Base-by-base conservation (phyloP, 495 filamentous ascomycete species). In the Durotheca rogersii region DNA sequence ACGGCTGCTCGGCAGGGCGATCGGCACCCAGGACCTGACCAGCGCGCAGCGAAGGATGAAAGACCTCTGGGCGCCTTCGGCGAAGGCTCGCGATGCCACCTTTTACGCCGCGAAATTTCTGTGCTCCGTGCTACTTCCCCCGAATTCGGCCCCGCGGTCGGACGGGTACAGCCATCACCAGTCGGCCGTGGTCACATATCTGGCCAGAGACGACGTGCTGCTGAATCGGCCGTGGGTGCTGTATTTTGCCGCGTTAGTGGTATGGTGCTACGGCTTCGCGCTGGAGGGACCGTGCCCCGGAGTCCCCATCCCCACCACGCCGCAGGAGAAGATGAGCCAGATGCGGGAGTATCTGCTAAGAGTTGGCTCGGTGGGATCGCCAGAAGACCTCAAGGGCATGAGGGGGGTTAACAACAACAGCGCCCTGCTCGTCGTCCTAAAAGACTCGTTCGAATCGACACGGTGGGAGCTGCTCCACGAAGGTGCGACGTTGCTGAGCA, bases 211-310 rank as follows among this genome's bases (percentile, higher is more conserved):
- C 61, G 93, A 98, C 61, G 87, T 87, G 43, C 77, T 97, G 6
- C 77, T 96, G 39, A 95, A 97, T 58, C 80, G 93, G 19, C 90
- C 93, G 2, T 98, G 93, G 93, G 89, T 97, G n/a, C 75, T 98
- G 39, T 98, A 96, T 64, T 94, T 94, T 48, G 89, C 93, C 1
- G 81, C 85, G 2, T 74, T 97, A 32, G 90, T 95, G 19, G 88
- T 96, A 12, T 98, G 92, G 92, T 90, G 82, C 44, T 98, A 97
- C 61, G 93, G 89, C 16, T 97, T 82, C 64, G 93, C 93, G 7
- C 69, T 96, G 43, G 93, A 96, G 60, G 93, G 93, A 0, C 78
- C 89, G 0, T 77, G 87, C 42, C 67, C 74, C 0, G 51, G 38
- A 14, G 62, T 68, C 6, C 71, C 79, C 2, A 55, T 77, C 21